phyloP scores from a whole-genome alignment of 1,284 basidiomycete genomes.

The Ceratobasidium sp. region DNA sequence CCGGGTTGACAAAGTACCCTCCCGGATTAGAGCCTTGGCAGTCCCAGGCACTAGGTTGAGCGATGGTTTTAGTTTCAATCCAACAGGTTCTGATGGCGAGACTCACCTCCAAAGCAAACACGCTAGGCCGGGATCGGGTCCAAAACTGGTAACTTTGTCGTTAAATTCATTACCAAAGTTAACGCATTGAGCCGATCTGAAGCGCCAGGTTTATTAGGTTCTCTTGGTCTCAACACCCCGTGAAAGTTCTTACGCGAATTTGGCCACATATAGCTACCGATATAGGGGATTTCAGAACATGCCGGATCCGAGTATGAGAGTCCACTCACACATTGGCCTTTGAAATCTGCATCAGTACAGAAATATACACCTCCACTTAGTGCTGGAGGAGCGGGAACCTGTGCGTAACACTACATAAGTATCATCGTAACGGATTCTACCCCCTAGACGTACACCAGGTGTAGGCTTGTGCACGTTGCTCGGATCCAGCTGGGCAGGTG shows the following conservation, averaged over 20 bases:
- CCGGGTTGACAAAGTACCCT: slow-evolving; percentile 20
- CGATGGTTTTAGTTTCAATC: neutral
- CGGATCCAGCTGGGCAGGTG: slow-evolving; percentile 34
- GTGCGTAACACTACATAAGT: neutral
- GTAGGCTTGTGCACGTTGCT: slow-evolving; percentile 35
- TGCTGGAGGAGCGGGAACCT: slow-evolving; percentile 18
- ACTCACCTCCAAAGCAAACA: slow-evolving; percentile 30
- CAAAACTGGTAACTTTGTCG: slow-evolving; percentile 26
- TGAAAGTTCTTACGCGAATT: slow-evolving; percentile 9
- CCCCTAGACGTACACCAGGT: neutral
- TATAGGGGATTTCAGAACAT: neutral
- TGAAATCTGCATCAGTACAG: neutral
- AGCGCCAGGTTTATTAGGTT: neutral
- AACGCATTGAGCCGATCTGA: slow-evolving; percentile 27
- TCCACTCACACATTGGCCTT: neutral
- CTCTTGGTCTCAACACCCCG: neutral
- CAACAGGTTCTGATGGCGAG: no score
- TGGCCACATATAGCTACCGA: slow-evolving; percentile 19
- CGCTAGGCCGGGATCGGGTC: slow-evolving; percentile 16
- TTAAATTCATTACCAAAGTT: slow-evolving; percentile 41
- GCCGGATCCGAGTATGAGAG: neutral
- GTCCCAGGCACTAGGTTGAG: slow-evolving; percentile 4
- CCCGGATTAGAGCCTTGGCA: slow-evolving; percentile 23
- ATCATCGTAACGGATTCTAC: neutral
- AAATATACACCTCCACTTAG: slow-evolving; percentile 35